phyloP scores from a whole-genome alignment of 2,329 filamentous ascomycete species.

The Cladophialophora yegresii region DNA sequence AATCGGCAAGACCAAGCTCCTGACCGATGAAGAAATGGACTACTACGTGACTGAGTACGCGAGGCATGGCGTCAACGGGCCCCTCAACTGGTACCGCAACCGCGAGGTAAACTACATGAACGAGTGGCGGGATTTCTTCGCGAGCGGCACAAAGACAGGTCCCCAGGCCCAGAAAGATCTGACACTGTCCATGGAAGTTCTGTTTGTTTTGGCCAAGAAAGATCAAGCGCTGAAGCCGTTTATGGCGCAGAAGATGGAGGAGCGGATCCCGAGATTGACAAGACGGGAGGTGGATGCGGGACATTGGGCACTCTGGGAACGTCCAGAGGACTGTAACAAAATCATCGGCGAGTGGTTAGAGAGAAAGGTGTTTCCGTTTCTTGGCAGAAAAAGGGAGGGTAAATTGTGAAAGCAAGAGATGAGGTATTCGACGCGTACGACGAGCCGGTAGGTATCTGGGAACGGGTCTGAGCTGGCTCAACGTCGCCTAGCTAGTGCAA shows the following conservation, averaged over 20 bases:
- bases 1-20: slow-evolving; percentile 54
- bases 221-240: slow-evolving; percentile 73
- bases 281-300: slow-evolving; percentile 65
- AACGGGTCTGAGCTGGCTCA: background rate
- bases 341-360: slow-evolving; percentile 69
- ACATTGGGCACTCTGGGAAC: slow-evolving; percentile 85
- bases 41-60: slow-evolving; percentile 73
- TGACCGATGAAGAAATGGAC: slow-evolving; percentile 70
- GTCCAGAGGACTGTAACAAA: slow-evolving; percentile 68
- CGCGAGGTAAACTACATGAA: slow-evolving; percentile 73
- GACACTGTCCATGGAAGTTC: slow-evolving; percentile 43
- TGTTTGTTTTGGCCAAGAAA: slow-evolving; percentile 72
- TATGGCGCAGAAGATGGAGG: slow-evolving; percentile 72
- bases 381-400: slow-evolving; percentile 41
- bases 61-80: slow-evolving; percentile 73
- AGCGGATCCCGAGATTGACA: slow-evolving; percentile 61
- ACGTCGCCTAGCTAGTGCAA: background rate
- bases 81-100: slow-evolving; percentile 86
- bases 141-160: slow-evolving; percentile 16
- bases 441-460: background rate
- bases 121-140: slow-evolving; percentile 54
- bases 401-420: slow-evolving; percentile 16
- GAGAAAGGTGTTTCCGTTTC: slow-evolving; percentile 52
- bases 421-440: background rate
- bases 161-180: slow-evolving; percentile 6